Evolutionary conservation across 139 green algal genomes (phyloP).

Genomic region (Microglena sp.): DNA sequence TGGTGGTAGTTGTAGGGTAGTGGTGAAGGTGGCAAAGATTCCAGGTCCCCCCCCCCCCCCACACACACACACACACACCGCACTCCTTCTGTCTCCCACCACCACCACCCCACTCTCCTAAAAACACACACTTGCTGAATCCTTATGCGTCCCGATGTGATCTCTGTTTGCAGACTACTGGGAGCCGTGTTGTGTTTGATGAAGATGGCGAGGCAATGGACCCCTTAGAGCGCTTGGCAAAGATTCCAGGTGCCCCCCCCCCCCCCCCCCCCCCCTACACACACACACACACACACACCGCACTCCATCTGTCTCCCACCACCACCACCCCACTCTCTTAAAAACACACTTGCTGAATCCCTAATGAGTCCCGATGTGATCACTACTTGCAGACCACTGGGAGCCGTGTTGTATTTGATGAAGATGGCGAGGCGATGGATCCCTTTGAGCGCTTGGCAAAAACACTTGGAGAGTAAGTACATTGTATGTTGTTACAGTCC

Average conservation of each 20-base stretch:
- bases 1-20: too few relatives aligned
- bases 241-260: too few relatives aligned
- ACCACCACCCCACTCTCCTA: neutral
- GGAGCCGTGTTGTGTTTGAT: constrained; percentile 63
- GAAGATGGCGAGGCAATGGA: constrained; percentile 50
- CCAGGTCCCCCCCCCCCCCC: too few relatives aligned
- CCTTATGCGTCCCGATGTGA: neutral
- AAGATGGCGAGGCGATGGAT: constrained; percentile 48
- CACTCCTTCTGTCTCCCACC: neutral
- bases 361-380: too few relatives aligned
- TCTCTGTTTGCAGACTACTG: constrained; percentile 1
- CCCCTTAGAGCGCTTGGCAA: constrained; percentile 48
- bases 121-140: neutral
- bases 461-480: neutral
- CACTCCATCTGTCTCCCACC: neutral
- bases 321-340: too few relatives aligned
- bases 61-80: neutral
- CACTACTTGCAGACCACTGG: constrained; percentile 19
- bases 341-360: too few relatives aligned
- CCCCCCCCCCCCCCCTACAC: neutral
- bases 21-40: too few relatives aligned
- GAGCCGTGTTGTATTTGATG: constrained; percentile 66
- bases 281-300: constrained; percentile 5
- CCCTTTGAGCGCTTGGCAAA: constrained; percentile 50
- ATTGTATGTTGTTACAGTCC: too few relatives aligned